Conservation (phyloP, 2,329 filamentous ascomycete genomes). For the Monosporascus sp. region DNA sequence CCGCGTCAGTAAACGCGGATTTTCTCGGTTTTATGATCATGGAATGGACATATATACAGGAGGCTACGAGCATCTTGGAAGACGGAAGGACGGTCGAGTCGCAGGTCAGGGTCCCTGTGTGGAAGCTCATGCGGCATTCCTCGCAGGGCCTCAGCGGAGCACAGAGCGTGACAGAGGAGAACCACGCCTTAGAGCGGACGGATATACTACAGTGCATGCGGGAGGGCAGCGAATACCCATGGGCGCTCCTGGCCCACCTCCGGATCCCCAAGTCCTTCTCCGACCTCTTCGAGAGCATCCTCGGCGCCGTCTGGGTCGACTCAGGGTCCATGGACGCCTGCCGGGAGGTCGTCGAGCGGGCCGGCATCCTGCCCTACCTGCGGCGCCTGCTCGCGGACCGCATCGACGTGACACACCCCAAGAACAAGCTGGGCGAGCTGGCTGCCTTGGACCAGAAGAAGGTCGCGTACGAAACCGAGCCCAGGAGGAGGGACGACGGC, state of each 20-base stretch:
- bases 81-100: constrained; percentile 19
- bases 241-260: constrained; percentile 64
- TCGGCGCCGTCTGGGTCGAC: constrained; percentile 84
- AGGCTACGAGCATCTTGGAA: constrained; percentile 20
- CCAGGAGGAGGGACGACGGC: constrained; percentile 6
- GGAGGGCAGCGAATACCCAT: constrained; percentile 60
- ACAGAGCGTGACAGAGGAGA: constrained; percentile 37
- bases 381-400: constrained; percentile 52
- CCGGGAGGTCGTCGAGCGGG: constrained; percentile 49
- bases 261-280: constrained; percentile 72
- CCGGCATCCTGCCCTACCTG: constrained; percentile 63
- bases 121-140: constrained; percentile 63
- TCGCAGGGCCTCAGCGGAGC: constrained; percentile 41
- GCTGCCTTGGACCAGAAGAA: constrained; percentile 38
- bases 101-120: constrained; percentile 45
- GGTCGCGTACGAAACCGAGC: constrained; percentile 48
- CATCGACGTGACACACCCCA: constrained; percentile 59
- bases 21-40: constrained; percentile 75
- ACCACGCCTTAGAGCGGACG: constrained; percentile 44
- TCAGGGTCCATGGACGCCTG: constrained; percentile 59
- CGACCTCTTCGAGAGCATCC: constrained; percentile 73
- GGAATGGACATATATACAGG: constrained; percentile 39
- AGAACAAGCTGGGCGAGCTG: constrained; percentile 61
- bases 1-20: constrained; percentile 72
- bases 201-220: constrained; percentile 47